Conservation (phyloP, 805 yeast species). For the Ogataea corticis region DNA sequence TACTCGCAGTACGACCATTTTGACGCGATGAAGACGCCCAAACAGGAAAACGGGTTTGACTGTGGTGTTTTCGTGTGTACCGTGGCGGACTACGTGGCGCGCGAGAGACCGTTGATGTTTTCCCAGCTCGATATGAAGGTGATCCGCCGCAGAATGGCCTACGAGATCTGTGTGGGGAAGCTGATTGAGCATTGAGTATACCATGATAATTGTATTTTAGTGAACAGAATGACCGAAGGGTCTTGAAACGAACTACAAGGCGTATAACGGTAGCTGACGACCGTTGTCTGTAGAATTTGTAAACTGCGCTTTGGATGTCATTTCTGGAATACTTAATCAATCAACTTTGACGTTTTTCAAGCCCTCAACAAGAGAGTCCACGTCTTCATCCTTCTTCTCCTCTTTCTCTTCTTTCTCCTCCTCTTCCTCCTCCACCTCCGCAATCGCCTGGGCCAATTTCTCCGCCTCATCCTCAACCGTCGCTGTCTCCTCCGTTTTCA, state of each 20-base stretch:
- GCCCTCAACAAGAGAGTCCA: constrained; percentile 15
- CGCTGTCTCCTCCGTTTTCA: constrained; percentile 9
- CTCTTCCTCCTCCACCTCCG: constrained; percentile 24
- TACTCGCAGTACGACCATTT: constrained; percentile 28
- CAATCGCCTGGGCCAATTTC: constrained; percentile 28
- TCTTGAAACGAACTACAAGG: too few species aligned
- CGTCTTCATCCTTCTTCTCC: constrained; percentile 20
- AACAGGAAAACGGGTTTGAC: constrained; percentile 86
- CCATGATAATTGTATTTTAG: constrained; percentile 2
- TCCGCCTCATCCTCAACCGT: constrained; percentile 29
- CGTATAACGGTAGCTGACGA: neutral
- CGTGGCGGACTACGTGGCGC: constrained; percentile 62
- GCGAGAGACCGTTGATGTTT: constrained; percentile 51
- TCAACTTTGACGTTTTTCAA: constrained; percentile 19
- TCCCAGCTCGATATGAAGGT: constrained; percentile 67
- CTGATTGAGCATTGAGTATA: constrained; percentile 16
- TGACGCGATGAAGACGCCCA: constrained; percentile 53
- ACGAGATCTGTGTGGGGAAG: constrained; percentile 42
- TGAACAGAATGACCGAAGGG: too few species aligned
- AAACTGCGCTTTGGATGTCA: too few species aligned
- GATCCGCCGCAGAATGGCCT: constrained; percentile 69
- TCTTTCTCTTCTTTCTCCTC: constrained; percentile 10
- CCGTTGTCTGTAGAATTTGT: too few species aligned
- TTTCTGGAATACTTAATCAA: constrained; percentile 1
- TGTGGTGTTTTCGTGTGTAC: constrained; percentile 95